phyloP scores from a whole-genome alignment of 441 rosid genomes.

The Bocquillonia castaneifolia region DNA sequence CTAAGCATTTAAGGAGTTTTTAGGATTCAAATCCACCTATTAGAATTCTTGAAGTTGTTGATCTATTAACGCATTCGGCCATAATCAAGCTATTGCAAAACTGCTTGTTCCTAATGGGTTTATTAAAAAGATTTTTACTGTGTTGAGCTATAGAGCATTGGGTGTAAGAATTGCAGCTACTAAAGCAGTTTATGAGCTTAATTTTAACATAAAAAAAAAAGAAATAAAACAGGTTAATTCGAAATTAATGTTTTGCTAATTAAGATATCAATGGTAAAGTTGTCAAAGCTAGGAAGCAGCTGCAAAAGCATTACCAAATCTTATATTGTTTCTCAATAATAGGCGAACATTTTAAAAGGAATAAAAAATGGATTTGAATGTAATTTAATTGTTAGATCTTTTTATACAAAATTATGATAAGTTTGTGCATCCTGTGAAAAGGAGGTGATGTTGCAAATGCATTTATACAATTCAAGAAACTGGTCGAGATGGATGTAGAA shows the following conservation, averaged over 20 bases:
- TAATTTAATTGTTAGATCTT: slow-evolving; percentile 68
- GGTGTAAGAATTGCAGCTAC: slow-evolving; percentile 76
- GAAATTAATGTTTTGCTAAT: slow-evolving; percentile 53
- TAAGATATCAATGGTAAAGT: slow-evolving; percentile 80
- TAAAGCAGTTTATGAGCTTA: slow-evolving; percentile 46
- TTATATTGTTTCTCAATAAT: slow-evolving; percentile 44
- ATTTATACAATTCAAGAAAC: slow-evolving; percentile 57
- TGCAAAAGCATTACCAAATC: slow-evolving; percentile 56
- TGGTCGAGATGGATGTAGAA: slow-evolving; percentile 64
- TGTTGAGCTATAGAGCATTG: slow-evolving; percentile 53
- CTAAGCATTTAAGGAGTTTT: slow-evolving; percentile 62
- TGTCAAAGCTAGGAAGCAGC: slow-evolving; percentile 76
- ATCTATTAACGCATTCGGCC: slow-evolving; percentile 31
- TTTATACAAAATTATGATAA: slow-evolving; percentile 47
- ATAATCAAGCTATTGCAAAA: slow-evolving; percentile 17
- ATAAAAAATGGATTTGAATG: slow-evolving; percentile 53
- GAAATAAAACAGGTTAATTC: slow-evolving; percentile 66
- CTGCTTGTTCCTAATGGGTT: slow-evolving; percentile 40
- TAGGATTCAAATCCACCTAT: slow-evolving; percentile 59
- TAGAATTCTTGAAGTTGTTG: slow-evolving; percentile 56
- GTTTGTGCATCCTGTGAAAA: slow-evolving; percentile 70
- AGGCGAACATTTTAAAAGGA: slow-evolving; percentile 49
- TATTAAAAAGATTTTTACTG: slow-evolving; percentile 27
- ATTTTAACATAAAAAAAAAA: slow-evolving; percentile 43
- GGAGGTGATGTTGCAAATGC: slow-evolving; percentile 74